A percentile compares a stretch with the other conserved stretches of the same genome.
Evolutionary conservation across 2,329 filamentous ascomycete species (phyloP).

Genomic region (Colletotrichum graminicola): DNA sequence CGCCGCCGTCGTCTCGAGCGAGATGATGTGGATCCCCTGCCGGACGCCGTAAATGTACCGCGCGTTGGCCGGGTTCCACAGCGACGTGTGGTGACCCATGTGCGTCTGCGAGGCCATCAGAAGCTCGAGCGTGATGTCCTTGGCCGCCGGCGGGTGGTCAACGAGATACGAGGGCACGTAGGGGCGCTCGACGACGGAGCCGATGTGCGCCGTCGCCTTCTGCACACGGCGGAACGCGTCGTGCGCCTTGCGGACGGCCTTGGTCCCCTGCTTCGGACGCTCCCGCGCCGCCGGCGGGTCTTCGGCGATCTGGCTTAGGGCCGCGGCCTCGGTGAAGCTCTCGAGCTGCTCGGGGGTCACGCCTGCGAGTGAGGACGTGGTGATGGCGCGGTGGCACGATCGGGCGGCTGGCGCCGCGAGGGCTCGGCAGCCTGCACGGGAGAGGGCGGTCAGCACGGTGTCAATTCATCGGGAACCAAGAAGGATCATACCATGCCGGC

Average conservation of each 20-base stretch:
- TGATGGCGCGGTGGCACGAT: constrained; percentile 56
- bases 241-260: not conserved
- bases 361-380: constrained; percentile 49
- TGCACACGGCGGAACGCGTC: constrained; percentile 24
- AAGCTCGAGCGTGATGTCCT: constrained; percentile 89
- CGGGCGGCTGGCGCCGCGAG: constrained; percentile 60
- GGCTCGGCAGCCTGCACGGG: constrained; percentile 63
- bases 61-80: constrained; percentile 96
- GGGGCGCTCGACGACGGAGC: constrained; percentile 62
- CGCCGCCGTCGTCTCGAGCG: constrained; percentile 87
- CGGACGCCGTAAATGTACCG: constrained; percentile 94
- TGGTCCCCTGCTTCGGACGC: not conserved
- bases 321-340: constrained; percentile 40
- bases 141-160: constrained; percentile 77
- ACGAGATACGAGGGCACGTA: constrained; percentile 78
- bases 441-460: constrained; percentile 18
- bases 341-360: constrained; percentile 46
- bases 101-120: constrained; percentile 89
- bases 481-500: constrained; percentile 64
- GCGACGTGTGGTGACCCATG: constrained; percentile 88
- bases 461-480: constrained; percentile 37
- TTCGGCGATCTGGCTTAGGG: constrained; percentile 31
- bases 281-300: not conserved
- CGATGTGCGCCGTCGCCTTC: constrained; percentile 50
- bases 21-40: constrained; percentile 92